Conservation (phyloP, 2,329 filamentous ascomycete genomes). For the Chrysoporthe austroafricana region DNA sequence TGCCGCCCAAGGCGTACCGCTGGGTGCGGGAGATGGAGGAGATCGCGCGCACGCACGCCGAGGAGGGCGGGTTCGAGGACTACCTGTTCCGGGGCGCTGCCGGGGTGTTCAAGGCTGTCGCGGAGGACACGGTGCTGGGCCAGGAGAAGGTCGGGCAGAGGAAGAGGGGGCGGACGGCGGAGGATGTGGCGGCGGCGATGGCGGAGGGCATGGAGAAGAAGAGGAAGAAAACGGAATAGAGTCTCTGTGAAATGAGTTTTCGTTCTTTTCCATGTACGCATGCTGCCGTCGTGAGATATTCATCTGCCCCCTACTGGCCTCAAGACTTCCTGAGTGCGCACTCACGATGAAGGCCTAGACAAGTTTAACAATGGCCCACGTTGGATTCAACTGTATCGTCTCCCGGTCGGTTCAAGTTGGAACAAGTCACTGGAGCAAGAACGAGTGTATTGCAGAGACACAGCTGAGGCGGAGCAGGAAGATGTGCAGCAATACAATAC, state of each 20-base stretch:
- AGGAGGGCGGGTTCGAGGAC: constrained; percentile 64
- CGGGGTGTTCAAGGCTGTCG: constrained; percentile 63
- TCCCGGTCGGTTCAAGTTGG: too few relatives aligned
- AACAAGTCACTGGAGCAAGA: too few relatives aligned
- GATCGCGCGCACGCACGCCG: constrained; percentile 67
- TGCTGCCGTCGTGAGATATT: background rate
- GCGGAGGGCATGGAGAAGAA: constrained; percentile 46
- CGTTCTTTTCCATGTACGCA: background rate
- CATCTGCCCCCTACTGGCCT: background rate
- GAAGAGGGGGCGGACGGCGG: constrained; percentile 33
- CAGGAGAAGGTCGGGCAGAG: constrained; percentile 33
- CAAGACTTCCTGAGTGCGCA: background rate
- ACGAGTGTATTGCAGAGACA: too few relatives aligned
- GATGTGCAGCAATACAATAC: too few relatives aligned
- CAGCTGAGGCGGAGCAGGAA: too few relatives aligned
- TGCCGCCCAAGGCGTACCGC: constrained; percentile 76
- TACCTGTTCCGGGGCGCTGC: constrained; percentile 64
- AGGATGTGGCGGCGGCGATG: constrained; percentile 59
- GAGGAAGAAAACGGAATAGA: constrained; percentile 32
- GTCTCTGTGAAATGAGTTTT: background rate
- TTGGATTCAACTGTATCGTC: too few relatives aligned
- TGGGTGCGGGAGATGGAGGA: constrained; percentile 81
- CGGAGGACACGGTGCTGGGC: constrained; percentile 64
- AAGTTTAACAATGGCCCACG: too few relatives aligned
- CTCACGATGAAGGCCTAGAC: too few relatives aligned